Base-by-base conservation (phyloP, 2,329 filamentous ascomycete genomes). In the Moelleriella libera region DNA sequence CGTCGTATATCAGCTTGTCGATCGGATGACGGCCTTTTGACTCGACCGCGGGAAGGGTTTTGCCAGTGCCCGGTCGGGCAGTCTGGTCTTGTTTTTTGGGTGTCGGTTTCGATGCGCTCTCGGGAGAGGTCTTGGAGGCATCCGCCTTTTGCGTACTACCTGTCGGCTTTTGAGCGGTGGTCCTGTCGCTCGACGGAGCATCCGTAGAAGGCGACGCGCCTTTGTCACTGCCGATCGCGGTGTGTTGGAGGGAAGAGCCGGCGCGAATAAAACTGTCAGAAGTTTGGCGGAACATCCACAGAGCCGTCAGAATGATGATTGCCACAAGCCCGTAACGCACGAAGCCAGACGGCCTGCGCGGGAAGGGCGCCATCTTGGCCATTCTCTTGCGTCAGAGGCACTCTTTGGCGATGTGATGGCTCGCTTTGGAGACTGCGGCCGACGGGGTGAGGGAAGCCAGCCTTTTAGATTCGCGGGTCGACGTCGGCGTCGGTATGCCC, bases 1-100 rank as follows among this genome's bases (percentile, higher is more conserved):
- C 73, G 6, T 68, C 63, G 45, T 60, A 60, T n/a, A 77, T 70
- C 29, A 78, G 63, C 8, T 61, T 59, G 51, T 75, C 72, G 54
- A 78, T 77, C n/a, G 74, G 72, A 52, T 78, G 74, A 14, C 44
- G 46, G 34, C 48, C 45, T 30, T 51, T 48, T 6, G 47, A 50
- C 10, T 39, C 45, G 21, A 21, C 28, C 5, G 45, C 34, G 2
- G 48, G 14, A 5, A 21, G 2, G 28, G 41, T 40, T n/a, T 47
- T 46, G 21, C 48, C 43, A 14, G 43, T 31, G 40, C 29, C 44
- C 37, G 51, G 45, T 3, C 42, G 44, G 43, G 45, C 45, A 11
- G 44, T 14, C 31, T 49, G 44, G 42, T 41, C 41, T n/a, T 7
- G 10, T 31, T 45, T 40, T 30, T 46, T 41, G n/a, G 45, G 32